phyloP scores from a whole-genome alignment of 148 eudicot species.

The Nyssa sinensis region DNA sequence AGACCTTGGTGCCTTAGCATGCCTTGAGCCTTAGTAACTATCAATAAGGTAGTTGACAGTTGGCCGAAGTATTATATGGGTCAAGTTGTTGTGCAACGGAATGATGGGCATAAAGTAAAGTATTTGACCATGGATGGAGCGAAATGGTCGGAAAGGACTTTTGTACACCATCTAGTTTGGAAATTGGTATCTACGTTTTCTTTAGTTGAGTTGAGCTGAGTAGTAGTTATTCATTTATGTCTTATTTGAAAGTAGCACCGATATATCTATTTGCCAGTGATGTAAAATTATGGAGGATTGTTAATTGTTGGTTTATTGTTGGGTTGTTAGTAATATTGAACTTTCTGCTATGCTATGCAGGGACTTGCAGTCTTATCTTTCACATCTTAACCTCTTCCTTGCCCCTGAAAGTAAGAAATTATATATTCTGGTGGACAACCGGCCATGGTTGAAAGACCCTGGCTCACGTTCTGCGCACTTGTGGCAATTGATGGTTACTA shows the following conservation, averaged over 20 bases:
- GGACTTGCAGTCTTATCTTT: constrained; percentile 96
- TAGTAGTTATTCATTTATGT: neutral
- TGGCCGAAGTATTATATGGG: too few relatives aligned
- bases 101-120: too few relatives aligned
- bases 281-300: constrained; percentile 1
- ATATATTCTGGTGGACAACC: constrained; percentile 90
- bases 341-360: constrained; percentile 34
- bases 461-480: constrained; percentile 82
- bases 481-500: constrained; percentile 98
- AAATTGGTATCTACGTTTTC: neutral
- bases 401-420: constrained; percentile 71
- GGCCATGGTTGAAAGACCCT: constrained; percentile 86
- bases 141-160: neutral
- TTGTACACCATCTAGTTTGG: neutral
- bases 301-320: neutral
- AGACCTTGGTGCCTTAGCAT: too few relatives aligned
- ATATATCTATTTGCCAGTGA: neutral
- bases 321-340: neutral
- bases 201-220: too few relatives aligned
- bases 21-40: too few relatives aligned
- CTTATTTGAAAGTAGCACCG: neutral
- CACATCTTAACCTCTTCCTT: constrained; percentile 81
- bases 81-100: too few relatives aligned
- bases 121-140: neutral
- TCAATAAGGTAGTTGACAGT: too few relatives aligned